These are phyloP conservation scores for Gremmenia infestans DNA, from an alignment of 2,329 filamentous ascomycete genomes.

Conservation along the genomic window DNA sequence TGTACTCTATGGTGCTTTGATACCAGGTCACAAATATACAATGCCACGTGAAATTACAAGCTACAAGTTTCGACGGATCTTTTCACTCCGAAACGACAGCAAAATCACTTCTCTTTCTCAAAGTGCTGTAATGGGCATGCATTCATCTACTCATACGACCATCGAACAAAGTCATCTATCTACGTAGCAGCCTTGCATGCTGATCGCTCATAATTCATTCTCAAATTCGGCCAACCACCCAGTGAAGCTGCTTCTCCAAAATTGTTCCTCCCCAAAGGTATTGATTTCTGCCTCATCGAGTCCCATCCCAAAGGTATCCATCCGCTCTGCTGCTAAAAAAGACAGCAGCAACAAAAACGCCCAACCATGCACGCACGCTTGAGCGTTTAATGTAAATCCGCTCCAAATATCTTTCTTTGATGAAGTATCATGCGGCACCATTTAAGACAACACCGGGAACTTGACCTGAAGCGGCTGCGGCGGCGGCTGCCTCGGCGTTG, in stretches of 20 bases:
- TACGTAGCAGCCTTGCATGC: not conserved
- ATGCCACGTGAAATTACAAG: too few relatives aligned
- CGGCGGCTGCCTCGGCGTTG: conserved; percentile 17
- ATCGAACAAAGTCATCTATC: not conserved
- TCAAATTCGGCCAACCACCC: too few relatives aligned
- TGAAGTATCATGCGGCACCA: conserved; percentile 21
- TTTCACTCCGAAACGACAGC: not conserved
- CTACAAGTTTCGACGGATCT: not conserved
- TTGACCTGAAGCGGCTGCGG: conserved; percentile 17
- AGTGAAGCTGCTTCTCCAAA: too few relatives aligned
- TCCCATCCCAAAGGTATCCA: not conserved
- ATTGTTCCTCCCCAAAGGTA: too few relatives aligned
- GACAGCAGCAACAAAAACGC: conserved; percentile 8
- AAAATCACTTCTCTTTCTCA: not conserved
- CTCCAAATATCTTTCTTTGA: conserved; percentile 5
- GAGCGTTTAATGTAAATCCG: conserved; percentile 19
- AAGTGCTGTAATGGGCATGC: not conserved
- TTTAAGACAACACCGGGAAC: conserved; percentile 19
- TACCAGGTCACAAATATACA: too few relatives aligned
- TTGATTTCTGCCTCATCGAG: not conserved
- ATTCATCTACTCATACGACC: not conserved
- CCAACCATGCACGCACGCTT: conserved; percentile 26
- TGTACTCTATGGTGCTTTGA: too few relatives aligned
- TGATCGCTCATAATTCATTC: not conserved
- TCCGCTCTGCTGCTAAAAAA: not conserved